These are phyloP conservation scores for Pyrenochaeta sp. DNA, from an alignment of 2,329 filamentous ascomycete species.

Conservation along the genomic window DNA sequence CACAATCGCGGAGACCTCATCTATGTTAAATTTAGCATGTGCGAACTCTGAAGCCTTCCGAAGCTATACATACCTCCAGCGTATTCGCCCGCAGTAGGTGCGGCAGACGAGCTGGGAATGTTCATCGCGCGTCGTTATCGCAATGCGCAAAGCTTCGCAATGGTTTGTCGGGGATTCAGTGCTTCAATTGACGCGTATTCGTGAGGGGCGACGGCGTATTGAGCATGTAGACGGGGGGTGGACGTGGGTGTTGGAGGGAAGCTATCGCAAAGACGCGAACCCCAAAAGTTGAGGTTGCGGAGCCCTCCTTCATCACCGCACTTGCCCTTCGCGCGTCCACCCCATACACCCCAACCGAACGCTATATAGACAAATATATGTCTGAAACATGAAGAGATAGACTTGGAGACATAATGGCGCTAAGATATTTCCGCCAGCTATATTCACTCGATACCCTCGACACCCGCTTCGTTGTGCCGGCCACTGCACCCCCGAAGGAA, in stretches of 20 bases:
- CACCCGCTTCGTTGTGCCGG: constrained; percentile 75
- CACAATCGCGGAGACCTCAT: constrained; percentile 96
- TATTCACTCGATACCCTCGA: constrained; percentile 75
- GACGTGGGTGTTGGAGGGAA: constrained; percentile 38
- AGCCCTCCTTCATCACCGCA: constrained; percentile 22
- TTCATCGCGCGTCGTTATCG: constrained; percentile 40
- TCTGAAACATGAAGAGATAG: constrained; percentile 33
- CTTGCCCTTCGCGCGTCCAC: constrained; percentile 24
- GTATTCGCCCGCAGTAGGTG: constrained; percentile 55
- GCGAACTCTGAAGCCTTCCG: constrained; percentile 8
- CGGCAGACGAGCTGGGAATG: constrained; percentile 48
- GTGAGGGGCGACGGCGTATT: constrained; percentile 2
- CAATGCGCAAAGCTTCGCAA: constrained; percentile 15
- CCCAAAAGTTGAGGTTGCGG: constrained; percentile 34
- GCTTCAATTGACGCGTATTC: constrained; percentile 38
- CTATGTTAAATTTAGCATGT: constrained; percentile 57
- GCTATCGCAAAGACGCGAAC: constrained; percentile 39
- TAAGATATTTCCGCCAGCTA: constrained; percentile 61
- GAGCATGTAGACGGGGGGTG: constrained; percentile 24
- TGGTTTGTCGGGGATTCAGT: neutral
- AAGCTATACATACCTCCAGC: constrained; percentile 51
- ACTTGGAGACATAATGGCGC: constrained; percentile 40
- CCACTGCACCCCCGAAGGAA: constrained; percentile 67
- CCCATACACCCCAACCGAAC: constrained; percentile 7
- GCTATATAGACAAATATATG: constrained; percentile 1